Percentiles rank a stretch among this genome's conserved stretches.
Evolutionary conservation across 768 basidiomycete species (phyloP).

Genomic region (Boletus coccyginus): DNA sequence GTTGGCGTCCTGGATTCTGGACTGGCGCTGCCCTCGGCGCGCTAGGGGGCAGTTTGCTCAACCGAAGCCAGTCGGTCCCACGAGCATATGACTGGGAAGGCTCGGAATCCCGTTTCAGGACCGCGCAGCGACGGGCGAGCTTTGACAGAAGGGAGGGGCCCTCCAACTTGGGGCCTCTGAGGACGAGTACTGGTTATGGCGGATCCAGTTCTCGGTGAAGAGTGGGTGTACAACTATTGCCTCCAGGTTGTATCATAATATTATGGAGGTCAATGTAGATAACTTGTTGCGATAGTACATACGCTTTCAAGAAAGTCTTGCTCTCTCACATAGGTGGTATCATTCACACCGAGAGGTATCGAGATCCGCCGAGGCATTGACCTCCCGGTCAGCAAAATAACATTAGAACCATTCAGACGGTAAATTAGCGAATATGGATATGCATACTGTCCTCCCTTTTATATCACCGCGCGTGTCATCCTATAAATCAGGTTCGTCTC

Average conservation of each 20-base stretch:
- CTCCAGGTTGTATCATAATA: not conserved
- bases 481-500: not conserved
- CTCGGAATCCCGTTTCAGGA: conserved; percentile 32
- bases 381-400: not conserved
- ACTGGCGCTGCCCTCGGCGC: conserved; percentile 77
- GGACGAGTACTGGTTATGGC: conserved; percentile 78
- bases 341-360: not conserved
- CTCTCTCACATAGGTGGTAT: not conserved
- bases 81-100: conserved; percentile 61
- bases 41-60: conserved; percentile 58
- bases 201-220: conserved; percentile 68
- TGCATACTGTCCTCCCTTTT: not conserved
- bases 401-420: not conserved
- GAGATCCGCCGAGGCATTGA: not conserved
- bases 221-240: not conserved
- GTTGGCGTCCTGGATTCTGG: conserved; percentile 80
- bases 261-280: not conserved
- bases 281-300: conserved; percentile 1
- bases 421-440: conserved; percentile 19
- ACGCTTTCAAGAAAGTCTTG: not conserved
- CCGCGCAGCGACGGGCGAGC: conserved; percentile 24
- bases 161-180: conserved; percentile 67
- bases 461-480: not conserved
- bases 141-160: conserved; percentile 65
- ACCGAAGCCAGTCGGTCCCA: conserved; percentile 32